Evolutionary conservation across 2,329 filamentous ascomycete species (phyloP).

Genomic region (Ophiostoma sp.): DNA sequence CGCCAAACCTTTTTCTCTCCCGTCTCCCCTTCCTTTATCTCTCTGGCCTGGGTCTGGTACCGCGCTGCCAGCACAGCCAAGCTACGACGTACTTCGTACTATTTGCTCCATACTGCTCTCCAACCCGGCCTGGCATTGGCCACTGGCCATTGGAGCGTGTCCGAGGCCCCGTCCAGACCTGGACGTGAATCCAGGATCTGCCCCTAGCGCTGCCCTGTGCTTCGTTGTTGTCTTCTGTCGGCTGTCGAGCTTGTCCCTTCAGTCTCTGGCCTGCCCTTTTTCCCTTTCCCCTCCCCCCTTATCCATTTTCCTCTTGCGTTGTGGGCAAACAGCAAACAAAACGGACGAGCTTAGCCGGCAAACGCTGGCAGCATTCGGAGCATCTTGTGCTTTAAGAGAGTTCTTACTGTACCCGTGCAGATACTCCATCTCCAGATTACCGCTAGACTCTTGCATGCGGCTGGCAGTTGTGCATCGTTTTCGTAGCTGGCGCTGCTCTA

Average conservation of each 20-base stretch:
- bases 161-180: constrained; percentile 19
- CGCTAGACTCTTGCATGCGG: constrained; percentile 3
- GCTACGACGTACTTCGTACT: neutral
- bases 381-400: no score
- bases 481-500: neutral
- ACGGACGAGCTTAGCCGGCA: constrained; percentile 10
- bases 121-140: neutral
- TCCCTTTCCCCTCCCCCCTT: constrained; percentile 1
- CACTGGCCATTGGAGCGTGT: constrained; percentile 7
- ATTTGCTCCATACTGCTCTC: no score
- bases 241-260: neutral
- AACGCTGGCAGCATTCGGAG: neutral
- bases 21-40: neutral
- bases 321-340: constrained; percentile 16
- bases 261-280: neutral
- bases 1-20: neutral
- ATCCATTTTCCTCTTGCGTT: constrained; percentile 11
- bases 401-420: neutral
- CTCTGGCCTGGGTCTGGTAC: neutral
- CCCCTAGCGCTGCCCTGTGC: constrained; percentile 22
- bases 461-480: neutral
- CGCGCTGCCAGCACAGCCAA: constrained; percentile 7
- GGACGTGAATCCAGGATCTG: constrained; percentile 20
- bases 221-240: neutral
- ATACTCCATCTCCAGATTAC: neutral